phyloP scores from a whole-genome alignment of 371 early-diverging fungal species.

The Mucor indicus region DNA sequence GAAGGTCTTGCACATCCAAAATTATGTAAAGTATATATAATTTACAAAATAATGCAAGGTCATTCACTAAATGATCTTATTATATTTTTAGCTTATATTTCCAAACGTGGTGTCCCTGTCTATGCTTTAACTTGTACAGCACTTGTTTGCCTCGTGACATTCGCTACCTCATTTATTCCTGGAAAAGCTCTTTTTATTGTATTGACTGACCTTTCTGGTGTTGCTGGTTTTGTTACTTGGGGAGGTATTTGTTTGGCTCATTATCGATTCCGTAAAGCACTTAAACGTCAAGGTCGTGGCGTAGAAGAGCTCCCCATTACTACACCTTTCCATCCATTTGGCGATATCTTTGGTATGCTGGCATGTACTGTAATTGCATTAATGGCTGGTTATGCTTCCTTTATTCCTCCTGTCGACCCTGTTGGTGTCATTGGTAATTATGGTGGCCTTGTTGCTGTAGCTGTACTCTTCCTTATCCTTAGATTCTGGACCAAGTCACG shows the following conservation, averaged over 20 bases:
- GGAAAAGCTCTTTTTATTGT: slow-evolving; percentile 36
- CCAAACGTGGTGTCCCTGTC: slow-evolving; percentile 60
- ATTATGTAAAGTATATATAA: slow-evolving; percentile 31
- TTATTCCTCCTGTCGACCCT: slow-evolving; percentile 30
- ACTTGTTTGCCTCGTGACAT: slow-evolving; percentile 50
- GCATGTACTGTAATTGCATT: slow-evolving; percentile 41
- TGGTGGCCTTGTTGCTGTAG: slow-evolving; percentile 28
- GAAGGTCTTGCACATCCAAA: slow-evolving; percentile 64
- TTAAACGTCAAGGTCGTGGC: slow-evolving; percentile 60
- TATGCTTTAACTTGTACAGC: slow-evolving; percentile 53
- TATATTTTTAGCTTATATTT: slow-evolving; percentile 26
- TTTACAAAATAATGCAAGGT: too few relatives aligned
- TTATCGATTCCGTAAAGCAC: slow-evolving; percentile 79
- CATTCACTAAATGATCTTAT: not conserved
- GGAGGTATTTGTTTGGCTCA: slow-evolving; percentile 71
- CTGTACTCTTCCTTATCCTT: slow-evolving; percentile 21
- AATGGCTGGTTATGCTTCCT: slow-evolving; percentile 34
- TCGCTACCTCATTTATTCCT: slow-evolving; percentile 53
- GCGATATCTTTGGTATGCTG: slow-evolving; percentile 52
- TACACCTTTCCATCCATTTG: slow-evolving; percentile 71
- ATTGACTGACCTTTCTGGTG: slow-evolving; percentile 26
- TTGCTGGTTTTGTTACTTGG: slow-evolving; percentile 64
- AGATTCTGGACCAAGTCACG: slow-evolving; percentile 37
- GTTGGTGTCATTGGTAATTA: slow-evolving; percentile 34
- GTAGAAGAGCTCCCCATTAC: slow-evolving; percentile 67